Evolutionary conservation across 345 rosid genomes (phyloP).

Genomic region (Passiflora organensis): DNA sequence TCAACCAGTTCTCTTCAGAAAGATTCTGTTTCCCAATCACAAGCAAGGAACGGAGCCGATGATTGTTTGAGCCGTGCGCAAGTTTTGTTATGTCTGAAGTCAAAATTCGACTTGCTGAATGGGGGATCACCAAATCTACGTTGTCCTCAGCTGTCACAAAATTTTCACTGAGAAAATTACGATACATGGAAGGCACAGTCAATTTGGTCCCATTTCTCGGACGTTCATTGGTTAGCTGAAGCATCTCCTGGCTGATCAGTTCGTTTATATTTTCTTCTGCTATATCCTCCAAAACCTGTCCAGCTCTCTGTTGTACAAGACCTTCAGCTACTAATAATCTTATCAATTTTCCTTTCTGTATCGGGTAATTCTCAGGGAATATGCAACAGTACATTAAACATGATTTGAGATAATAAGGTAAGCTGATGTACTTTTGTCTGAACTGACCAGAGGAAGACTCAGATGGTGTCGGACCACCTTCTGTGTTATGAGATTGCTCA

Average conservation of each 20-base stretch:
- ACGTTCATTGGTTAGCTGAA: constrained; percentile 13
- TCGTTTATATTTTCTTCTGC: constrained; percentile 28
- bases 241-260: constrained; percentile 32
- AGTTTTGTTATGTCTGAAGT: constrained; percentile 19
- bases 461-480: constrained; percentile 20
- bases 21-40: constrained; percentile 24
- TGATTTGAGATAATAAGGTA: constrained; percentile 33
- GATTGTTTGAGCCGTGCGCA: constrained; percentile 13
- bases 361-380: constrained; percentile 31
- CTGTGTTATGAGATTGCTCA: not conserved
- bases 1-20: constrained; percentile 29
- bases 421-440: constrained; percentile 9
- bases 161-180: constrained; percentile 7
- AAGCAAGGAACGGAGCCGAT: constrained; percentile 24
- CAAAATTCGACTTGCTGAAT: constrained; percentile 9
- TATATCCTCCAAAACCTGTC: constrained; percentile 23
- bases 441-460: constrained; percentile 14
- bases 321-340: constrained; percentile 34
- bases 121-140: constrained; percentile 16
- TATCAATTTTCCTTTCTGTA: constrained; percentile 28
- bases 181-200: constrained; percentile 15
- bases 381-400: constrained; percentile 30
- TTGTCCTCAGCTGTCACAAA: constrained; percentile 3
- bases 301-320: constrained; percentile 24
- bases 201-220: constrained; percentile 14